phyloP scores from a whole-genome alignment of 768 basidiomycete genomes.

The Rhizopogon vesiculosus region DNA sequence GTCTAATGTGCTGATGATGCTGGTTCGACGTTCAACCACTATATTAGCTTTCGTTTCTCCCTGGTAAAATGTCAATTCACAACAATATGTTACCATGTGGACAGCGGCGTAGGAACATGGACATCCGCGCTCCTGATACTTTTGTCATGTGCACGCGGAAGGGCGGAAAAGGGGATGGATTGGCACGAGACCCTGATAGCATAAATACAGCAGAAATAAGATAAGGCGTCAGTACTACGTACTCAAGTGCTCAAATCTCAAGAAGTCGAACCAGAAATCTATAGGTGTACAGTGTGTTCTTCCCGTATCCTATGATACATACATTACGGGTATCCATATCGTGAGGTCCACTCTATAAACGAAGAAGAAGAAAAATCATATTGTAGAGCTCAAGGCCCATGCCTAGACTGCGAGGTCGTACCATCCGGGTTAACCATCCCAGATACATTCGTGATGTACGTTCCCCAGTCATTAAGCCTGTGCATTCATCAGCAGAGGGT shows the following conservation, averaged over 20 bases:
- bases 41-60: not conserved
- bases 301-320: not conserved
- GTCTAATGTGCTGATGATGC: not conserved
- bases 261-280: no score
- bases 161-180: no score
- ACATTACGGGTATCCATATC: not conserved
- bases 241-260: not conserved
- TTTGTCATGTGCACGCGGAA: not conserved
- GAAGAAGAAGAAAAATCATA: not conserved
- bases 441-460: constrained; percentile 30
- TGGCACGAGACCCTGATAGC: not conserved
- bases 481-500: not conserved
- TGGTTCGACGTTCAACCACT: not conserved
- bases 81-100: no score
- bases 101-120: not conserved
- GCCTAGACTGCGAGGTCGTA: not conserved
- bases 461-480: constrained; percentile 37
- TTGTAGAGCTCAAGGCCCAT: not conserved
- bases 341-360: not conserved
- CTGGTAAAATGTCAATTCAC: no score
- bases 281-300: not conserved
- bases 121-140: not conserved
- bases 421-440: constrained; percentile 17
- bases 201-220: not conserved
- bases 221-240: not conserved